Base-by-base conservation (phyloP, 2,329 filamentous ascomycete species). In the Trichocomaceae sp. region DNA sequence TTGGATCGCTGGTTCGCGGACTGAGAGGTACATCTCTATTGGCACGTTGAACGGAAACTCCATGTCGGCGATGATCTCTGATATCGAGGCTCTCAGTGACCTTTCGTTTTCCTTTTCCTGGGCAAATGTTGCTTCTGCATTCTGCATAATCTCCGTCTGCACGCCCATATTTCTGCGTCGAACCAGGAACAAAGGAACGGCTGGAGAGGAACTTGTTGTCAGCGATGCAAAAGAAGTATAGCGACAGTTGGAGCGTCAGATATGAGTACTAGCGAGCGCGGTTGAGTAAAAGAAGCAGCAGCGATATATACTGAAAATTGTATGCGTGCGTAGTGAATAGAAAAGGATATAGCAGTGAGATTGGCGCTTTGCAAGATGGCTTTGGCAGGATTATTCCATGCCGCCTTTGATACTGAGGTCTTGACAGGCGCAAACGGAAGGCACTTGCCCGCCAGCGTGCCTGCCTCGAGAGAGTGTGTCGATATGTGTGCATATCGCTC, bases 41-140 rank as follows among this genome's bases (percentile, higher is more conserved):
- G 54, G 48, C 10, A 55, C 29, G 31, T 51, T 52, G 35, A 47
- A 55, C 12, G 29, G 49, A 15, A 41, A 10, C 2, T 47, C 54
- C 5, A 39, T 15, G 5, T 42, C n/a, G 17, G 22, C n/a, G 12
- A 51, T 26, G 2, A 33, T 31, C 5, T 42, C 17, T n/a, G 49
- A 42, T 19, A 41, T 41, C 8, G 37, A 41, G 17, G 37, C 35
- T 39, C 35, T n/a, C 35, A 39, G 15, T n/a, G 35, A 9, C 35
- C 8, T 6, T 39, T 39, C 15, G 2, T 19, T n/a, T 5, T 39
- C 35, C n/a, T 39, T 39, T n/a, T n/a, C n/a, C n/a, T n/a, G n/a
- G 23, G 35, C n/a, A 12, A 15, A 8, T 3, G 8, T 19, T n/a
- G 48, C 17, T 10, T 44, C 6, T 35, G 22, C 41, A 33, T 41